Evolutionary conservation across 176 grass and related monocot genomes (phyloP).

Genomic region (Bromus sterilis): DNA sequence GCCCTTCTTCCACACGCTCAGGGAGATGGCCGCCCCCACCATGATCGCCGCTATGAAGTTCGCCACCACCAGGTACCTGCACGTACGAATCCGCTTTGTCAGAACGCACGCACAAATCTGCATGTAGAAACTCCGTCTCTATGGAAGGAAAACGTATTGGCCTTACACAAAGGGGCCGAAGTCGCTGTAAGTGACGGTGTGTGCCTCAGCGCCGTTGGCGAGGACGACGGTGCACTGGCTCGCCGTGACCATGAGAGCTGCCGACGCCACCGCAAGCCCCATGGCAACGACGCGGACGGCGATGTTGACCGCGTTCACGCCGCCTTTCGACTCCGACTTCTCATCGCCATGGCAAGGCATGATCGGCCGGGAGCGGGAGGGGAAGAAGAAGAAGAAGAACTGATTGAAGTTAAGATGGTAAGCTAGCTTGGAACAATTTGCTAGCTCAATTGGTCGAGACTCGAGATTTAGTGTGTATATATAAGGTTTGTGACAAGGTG

Average conservation of each 20-base stretch:
- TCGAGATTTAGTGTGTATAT: not conserved
- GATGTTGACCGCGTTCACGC: not conserved
- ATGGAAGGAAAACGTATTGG: not conserved
- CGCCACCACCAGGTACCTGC: constrained; percentile 29
- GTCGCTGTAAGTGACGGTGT: constrained; percentile 34
- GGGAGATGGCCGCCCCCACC: constrained; percentile 27
- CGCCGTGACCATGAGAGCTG: constrained; percentile 30
- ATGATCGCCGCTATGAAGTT: constrained; percentile 23
- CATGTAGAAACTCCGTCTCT: not conserved
- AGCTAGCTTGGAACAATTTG: not conserved
- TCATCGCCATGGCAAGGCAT: not conserved
- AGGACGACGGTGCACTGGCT: constrained; percentile 29
- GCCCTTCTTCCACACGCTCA: constrained; percentile 37
- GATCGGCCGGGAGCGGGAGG: not conserved
- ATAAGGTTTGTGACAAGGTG: not conserved
- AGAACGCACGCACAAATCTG: not conserved
- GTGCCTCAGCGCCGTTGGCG: not conserved
- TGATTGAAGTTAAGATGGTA: not conserved
- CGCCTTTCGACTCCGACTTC: not conserved
- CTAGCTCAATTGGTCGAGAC: not conserved
- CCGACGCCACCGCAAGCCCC: constrained; percentile 29
- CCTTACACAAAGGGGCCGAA: constrained; percentile 24
- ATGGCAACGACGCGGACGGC: constrained; percentile 8
- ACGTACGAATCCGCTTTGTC: not conserved
- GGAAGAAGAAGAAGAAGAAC: too few relatives aligned